Conservation (phyloP, 805 yeast genomes). For the Wickerhamomyces sydowiorum region DNA sequence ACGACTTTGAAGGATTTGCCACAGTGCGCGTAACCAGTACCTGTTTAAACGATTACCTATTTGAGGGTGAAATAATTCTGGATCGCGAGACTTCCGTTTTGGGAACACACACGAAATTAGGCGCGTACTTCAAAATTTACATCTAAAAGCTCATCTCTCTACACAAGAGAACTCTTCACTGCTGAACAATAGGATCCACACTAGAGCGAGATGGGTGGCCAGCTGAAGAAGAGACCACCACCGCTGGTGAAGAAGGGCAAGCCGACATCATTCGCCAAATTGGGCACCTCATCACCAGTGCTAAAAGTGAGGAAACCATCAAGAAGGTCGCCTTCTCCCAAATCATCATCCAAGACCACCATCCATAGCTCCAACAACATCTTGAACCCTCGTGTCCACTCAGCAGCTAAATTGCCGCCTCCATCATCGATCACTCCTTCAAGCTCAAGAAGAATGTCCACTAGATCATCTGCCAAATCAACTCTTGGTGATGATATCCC, state of each 20-base stretch:
- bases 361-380: too few relatives aligned
- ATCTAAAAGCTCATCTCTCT: neutral
- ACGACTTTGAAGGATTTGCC: neutral
- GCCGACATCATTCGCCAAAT: neutral
- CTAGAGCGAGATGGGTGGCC: too few relatives aligned
- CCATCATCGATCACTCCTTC: neutral
- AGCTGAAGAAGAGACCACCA: neutral
- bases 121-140: neutral
- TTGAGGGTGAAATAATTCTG: too few relatives aligned
- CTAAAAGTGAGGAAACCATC: neutral
- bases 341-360: neutral
- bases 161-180: neutral
- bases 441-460: neutral
- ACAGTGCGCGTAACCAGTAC: neutral
- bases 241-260: neutral
- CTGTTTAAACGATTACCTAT: too few relatives aligned
- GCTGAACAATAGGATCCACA: too few relatives aligned
- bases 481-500: neutral
- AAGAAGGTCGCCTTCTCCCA: neutral
- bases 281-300: neutral
- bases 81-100: neutral
- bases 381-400: too few relatives aligned
- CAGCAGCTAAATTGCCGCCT: neutral
- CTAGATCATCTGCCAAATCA: neutral
- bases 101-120: neutral